These are phyloP conservation scores for Kluyveromyces siamensis DNA, from an alignment of 805 yeast species.

Conservation along the genomic window DNA sequence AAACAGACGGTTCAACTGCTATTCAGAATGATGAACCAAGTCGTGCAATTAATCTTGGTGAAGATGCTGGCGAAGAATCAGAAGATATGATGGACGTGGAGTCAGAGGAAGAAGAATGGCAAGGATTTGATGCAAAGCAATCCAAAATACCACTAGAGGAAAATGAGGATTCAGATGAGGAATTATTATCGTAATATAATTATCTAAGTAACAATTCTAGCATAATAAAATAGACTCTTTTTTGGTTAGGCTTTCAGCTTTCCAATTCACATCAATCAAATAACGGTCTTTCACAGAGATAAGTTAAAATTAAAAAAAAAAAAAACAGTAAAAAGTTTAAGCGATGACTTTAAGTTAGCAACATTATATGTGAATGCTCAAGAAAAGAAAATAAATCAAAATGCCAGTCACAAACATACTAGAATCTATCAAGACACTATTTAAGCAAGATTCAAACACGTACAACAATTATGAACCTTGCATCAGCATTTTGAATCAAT, in stretches of 20 bases:
- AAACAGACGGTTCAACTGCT: conserved; percentile 23
- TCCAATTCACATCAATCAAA: neutral
- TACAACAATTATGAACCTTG: neutral
- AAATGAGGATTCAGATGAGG: conserved; percentile 16
- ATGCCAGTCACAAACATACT: neutral
- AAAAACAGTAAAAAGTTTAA: no score
- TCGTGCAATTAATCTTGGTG: conserved; percentile 24
- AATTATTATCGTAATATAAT: conserved; percentile 2
- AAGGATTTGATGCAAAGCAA: conserved; percentile 23
- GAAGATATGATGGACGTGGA: conserved; percentile 22
- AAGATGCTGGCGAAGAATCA: conserved; percentile 20
- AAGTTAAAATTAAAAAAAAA: neutral
- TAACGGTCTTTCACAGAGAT: neutral
- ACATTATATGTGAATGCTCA: neutral
- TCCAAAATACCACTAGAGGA: conserved; percentile 16
- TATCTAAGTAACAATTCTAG: neutral
- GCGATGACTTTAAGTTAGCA: neutral
- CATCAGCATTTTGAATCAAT: neutral
- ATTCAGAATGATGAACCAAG: conserved; percentile 26
- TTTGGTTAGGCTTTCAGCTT: neutral
- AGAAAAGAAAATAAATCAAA: neutral
- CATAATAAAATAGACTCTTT: conserved; percentile 1
- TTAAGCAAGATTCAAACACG: neutral
- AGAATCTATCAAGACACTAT: neutral
- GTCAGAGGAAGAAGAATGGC: conserved; percentile 33